Percentiles rank a stretch among this genome's conserved stretches.
These are phyloP conservation scores for Leccinum incarnatum DNA, from an alignment of 768 basidiomycete genomes.

Conservation along the genomic window DNA sequence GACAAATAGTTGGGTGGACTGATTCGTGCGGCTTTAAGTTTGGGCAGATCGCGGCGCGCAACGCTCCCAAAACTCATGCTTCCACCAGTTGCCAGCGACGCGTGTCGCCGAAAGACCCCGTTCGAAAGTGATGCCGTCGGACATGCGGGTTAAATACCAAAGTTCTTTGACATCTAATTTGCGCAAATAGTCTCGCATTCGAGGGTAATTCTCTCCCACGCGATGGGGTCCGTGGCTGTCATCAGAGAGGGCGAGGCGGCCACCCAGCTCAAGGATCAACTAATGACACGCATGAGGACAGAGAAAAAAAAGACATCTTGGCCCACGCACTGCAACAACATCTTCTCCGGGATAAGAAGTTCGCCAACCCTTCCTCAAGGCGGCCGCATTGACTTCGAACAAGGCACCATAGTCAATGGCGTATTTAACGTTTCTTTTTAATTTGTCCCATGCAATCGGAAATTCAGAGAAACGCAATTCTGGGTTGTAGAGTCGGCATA, in stretches of 20 bases:
- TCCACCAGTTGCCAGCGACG: conserved; percentile 53
- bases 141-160: conserved; percentile 53
- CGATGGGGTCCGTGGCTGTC: conserved; percentile 91
- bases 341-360: conserved; percentile 82
- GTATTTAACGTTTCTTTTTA: conserved; percentile 71
- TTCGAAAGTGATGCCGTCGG: conserved; percentile 28
- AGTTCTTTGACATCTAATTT: conserved; percentile 58
- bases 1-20: conserved; percentile 11
- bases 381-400: conserved; percentile 92
- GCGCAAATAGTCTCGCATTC: conserved; percentile 62
- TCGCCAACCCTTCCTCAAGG: conserved; percentile 88
- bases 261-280: conserved; percentile 68
- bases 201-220: conserved; percentile 83
- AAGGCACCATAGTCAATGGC: conserved; percentile 82
- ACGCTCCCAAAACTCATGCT: conserved; percentile 56
- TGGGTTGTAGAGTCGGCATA: conserved; percentile 85
- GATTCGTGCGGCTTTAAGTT: conserved; percentile 15
- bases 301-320: conserved; percentile 15
- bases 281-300: conserved; percentile 32
- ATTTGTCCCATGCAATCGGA: conserved; percentile 57
- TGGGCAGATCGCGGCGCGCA: conserved; percentile 8
- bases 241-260: conserved; percentile 85
- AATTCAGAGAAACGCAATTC: conserved; percentile 51
- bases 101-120: conserved; percentile 40
- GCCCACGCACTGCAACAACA: conserved; percentile 61